Evolutionary conservation across 345 rosid genomes (phyloP).

Genomic region (Microthlaspi erraticum): DNA sequence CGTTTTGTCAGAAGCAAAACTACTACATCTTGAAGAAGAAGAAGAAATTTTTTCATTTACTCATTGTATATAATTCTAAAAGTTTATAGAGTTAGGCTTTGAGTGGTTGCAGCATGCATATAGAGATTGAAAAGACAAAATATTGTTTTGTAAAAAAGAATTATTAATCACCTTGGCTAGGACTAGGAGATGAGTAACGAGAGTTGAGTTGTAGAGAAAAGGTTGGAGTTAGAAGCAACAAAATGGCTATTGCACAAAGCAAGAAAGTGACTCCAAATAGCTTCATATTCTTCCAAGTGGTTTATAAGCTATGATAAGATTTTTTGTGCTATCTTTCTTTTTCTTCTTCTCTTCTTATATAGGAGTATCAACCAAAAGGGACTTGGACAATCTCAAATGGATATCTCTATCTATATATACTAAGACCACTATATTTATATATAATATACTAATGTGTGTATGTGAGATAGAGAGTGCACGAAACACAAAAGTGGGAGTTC

Average conservation of each 20-base stretch:
- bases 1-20: not conserved
- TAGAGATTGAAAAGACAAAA: too few species aligned
- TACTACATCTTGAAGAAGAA: not conserved
- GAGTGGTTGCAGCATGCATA: not conserved
- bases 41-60: not conserved
- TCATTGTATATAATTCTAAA: not conserved
- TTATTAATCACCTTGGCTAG: slow-evolving; percentile 33
- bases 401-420: not conserved
- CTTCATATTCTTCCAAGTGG: slow-evolving; percentile 35
- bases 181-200: slow-evolving; percentile 32
- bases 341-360: slow-evolving; percentile 36
- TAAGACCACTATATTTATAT: not conserved
- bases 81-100: not conserved
- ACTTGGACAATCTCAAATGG: not conserved
- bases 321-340: slow-evolving; percentile 24
- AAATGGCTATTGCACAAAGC: slow-evolving; percentile 29
- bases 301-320: slow-evolving; percentile 14
- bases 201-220: slow-evolving; percentile 35
- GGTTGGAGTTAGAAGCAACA: slow-evolving; percentile 25
- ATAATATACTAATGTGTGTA: slow-evolving; percentile 5
- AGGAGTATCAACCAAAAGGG: slow-evolving; percentile 30
- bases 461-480: slow-evolving; percentile 45
- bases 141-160: too few species aligned
- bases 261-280: slow-evolving; percentile 29
- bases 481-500: slow-evolving; percentile 67